Conservation (phyloP, 805 yeast species). For the Limtongia smithiae region DNA sequence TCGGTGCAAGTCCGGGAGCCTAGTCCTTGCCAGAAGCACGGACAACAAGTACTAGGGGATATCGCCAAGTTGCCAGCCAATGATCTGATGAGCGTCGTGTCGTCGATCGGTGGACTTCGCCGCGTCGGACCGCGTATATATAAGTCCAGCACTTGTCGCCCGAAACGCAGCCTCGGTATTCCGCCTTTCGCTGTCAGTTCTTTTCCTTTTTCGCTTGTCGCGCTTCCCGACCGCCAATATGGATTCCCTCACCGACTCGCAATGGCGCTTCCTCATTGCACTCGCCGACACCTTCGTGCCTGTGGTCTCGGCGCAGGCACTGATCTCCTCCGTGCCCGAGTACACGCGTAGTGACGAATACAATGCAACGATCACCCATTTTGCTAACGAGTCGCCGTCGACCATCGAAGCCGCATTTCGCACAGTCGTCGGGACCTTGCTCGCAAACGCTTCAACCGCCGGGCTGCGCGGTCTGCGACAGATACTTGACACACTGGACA, state of each 20-base stretch:
- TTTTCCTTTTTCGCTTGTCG: no score
- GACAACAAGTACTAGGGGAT: no score
- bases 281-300: slow-evolving; percentile 21
- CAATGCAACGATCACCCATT: neutral
- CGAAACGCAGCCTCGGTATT: no score
- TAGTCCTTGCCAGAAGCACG: no score
- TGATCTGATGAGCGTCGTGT: no score
- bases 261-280: slow-evolving; percentile 20
- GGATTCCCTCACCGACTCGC: slow-evolving; percentile 3
- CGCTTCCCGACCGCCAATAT: no score
- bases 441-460: neutral
- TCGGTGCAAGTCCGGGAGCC: no score
- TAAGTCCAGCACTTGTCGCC: no score
- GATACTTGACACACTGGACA: slow-evolving; percentile 1
- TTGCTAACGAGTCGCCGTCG: slow-evolving; percentile 9
- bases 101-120: no score
- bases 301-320: slow-evolving; percentile 1
- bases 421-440: neutral
- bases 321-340: neutral
- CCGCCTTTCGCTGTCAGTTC: no score
- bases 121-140: no score
- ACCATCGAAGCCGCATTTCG: neutral
- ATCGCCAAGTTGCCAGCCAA: no score
- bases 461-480: neutral
- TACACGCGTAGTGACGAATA: slow-evolving; percentile 1